Evolutionary conservation across 176 grass and related monocot species (phyloP).

Genomic region (Puccinellia tenuiflora): DNA sequence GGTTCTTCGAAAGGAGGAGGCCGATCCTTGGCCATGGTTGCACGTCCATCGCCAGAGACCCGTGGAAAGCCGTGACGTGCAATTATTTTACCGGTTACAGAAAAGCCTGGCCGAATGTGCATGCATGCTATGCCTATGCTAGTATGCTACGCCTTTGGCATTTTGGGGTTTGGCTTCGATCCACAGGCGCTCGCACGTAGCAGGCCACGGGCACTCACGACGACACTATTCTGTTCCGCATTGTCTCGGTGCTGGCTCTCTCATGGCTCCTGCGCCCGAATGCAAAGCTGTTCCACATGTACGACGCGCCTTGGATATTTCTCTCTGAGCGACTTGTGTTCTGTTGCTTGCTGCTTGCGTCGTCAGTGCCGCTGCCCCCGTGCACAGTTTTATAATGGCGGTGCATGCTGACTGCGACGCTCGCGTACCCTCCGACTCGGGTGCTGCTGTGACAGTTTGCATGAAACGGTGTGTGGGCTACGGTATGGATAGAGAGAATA

Average conservation of each 20-base stretch:
- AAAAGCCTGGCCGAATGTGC: conserved; percentile 17
- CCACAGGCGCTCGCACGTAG: not conserved
- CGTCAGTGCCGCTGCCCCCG: not conserved
- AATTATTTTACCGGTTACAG: not conserved
- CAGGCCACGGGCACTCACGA: not conserved
- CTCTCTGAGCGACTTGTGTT: not conserved
- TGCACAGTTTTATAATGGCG: conserved; percentile 1
- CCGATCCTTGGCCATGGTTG: not conserved
- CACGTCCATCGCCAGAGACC: not conserved
- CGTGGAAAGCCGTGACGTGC: conserved; percentile 18
- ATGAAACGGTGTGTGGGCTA: not conserved
- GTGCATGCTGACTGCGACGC: not conserved
- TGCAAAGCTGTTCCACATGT: not conserved
- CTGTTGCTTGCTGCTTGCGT: not conserved
- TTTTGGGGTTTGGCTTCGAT: too few species aligned
- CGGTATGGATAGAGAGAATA: not conserved
- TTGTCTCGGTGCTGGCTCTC: too few species aligned
- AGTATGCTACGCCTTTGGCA: conserved; percentile 23
- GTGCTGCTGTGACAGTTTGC: not conserved
- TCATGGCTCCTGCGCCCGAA: too few species aligned
- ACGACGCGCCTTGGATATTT: not conserved
- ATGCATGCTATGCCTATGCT: conserved; percentile 18
- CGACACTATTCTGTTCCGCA: not conserved
- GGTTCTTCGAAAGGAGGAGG: conserved; percentile 11
- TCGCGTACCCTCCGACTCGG: too few species aligned